These are phyloP conservation scores for Fusarium secorum DNA, from an alignment of 2,329 filamentous ascomycete species.

Conservation along the genomic window DNA sequence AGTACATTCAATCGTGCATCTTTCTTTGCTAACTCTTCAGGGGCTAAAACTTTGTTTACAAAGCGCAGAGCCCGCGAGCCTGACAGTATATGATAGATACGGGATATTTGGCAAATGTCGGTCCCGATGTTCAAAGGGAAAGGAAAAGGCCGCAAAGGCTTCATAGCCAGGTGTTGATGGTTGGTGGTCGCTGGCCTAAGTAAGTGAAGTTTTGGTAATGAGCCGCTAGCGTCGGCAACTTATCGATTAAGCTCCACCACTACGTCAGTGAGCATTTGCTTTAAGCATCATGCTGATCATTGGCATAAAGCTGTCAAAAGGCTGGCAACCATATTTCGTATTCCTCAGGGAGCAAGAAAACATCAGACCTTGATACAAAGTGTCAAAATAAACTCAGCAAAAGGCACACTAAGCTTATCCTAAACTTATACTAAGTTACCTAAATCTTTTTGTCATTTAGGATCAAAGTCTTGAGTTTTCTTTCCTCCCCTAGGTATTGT, in stretches of 20 bases:
- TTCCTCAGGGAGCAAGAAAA: too few species aligned
- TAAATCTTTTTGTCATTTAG: too few species aligned
- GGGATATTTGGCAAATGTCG: constrained; percentile 76
- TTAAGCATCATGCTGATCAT: neutral
- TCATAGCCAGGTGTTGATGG: constrained; percentile 36
- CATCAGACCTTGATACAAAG: too few species aligned
- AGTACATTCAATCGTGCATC: constrained; percentile 37
- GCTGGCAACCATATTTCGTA: neutral
- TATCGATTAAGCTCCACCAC: constrained; percentile 36
- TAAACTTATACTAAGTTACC: too few species aligned
- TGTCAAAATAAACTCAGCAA: too few species aligned
- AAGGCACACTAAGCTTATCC: too few species aligned
- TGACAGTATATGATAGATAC: constrained; percentile 68
- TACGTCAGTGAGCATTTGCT: constrained; percentile 20
- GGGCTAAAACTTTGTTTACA: constrained; percentile 56
- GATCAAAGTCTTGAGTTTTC: too few species aligned
- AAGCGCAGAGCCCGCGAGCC: constrained; percentile 54
- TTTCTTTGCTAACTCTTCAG: constrained; percentile 43
- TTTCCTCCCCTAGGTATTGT: neutral
- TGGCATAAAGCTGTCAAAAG: constrained; percentile 6
- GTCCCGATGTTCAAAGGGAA: constrained; percentile 75
- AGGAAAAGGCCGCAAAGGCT: constrained; percentile 61
- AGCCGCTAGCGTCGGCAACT: constrained; percentile 38
- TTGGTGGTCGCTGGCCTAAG: neutral
- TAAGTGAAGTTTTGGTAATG: neutral